Conservation (phyloP, 2,329 filamentous ascomycete species). For the Colletotrichum acutatum region DNA sequence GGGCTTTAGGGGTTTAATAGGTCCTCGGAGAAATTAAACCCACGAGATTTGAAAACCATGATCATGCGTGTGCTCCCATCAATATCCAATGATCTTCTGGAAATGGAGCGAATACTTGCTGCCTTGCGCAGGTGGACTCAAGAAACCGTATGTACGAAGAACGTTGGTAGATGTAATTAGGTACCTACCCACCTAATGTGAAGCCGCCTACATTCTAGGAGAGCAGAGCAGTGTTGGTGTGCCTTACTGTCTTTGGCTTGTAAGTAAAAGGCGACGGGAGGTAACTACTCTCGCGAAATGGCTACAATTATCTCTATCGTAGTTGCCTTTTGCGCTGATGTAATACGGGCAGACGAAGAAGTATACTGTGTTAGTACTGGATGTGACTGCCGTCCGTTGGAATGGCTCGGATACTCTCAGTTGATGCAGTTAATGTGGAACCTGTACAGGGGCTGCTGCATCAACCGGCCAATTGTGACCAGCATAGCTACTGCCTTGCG, state of each 20-base stretch:
- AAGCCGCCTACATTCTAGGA: background rate
- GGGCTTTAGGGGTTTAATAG: constrained; percentile 6
- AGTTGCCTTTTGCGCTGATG: background rate
- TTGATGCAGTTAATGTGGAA: background rate
- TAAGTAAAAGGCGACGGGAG: background rate
- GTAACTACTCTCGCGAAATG: background rate
- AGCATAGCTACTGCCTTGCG: background rate
- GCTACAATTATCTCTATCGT: background rate
- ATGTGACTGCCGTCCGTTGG: background rate
- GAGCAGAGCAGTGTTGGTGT: background rate
- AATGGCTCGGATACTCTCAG: background rate
- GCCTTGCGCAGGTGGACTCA: background rate
- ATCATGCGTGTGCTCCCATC: background rate
- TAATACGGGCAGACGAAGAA: no score
- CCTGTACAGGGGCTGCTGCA: background rate
- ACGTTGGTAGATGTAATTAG: no score
- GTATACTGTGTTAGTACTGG: background rate
- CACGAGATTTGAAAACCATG: background rate
- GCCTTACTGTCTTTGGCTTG: background rate
- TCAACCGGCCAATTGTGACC: background rate
- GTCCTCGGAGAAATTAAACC: background rate
- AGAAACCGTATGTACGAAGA: background rate
- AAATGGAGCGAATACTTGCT: background rate
- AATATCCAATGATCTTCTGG: background rate
- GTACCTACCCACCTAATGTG: no score